Evolutionary conservation across 495 filamentous ascomycete species (phyloP), one percentile per base, ranked within the genome.

Genomic region (Lasiosphaeria miniovina): DNA sequence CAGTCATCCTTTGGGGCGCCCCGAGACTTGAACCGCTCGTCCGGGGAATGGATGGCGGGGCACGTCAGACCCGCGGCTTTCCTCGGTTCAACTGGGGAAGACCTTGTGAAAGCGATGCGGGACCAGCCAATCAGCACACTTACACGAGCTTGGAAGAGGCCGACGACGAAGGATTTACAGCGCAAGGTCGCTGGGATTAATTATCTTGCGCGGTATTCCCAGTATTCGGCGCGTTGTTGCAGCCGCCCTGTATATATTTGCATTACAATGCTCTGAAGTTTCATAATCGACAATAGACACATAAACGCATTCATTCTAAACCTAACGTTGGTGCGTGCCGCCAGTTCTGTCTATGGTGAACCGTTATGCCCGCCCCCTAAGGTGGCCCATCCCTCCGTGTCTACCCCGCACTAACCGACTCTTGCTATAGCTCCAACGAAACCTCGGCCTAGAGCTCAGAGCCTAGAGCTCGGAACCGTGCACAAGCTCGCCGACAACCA

Each of bases 11-110:
- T n/a, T 54, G 40, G 41, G 2, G 24, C 24, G 24, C 24, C 24
- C 24, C 24, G 1, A 43, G 36, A 41, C 58, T 57, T 52, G 49
- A 40, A 63, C 69, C 67, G 62, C 62, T 65, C 55, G 65, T 60
- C 65, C 69, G 67, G 64, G 61, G 65, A 33, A 36, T 40, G 38
- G 52, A 51, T 36, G 55, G 58, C 62, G 68, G 65, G 66, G 59
- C 53, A 60, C 33, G 57, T 17, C 49, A 36, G 51, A 34, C 51
- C 31, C 11, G 34, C 69, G 72, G 70, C 72, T 72, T 74, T 68
- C 68, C 64, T 74, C 72, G 72, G 68, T 65, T 68, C 61, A 68
- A 60, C 32, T 24, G 24, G 24, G 24, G 24, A 24, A 24, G 24
- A 24, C 24, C 9, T 45, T 45, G 41, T 33, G 10, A 57, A n/a